These are phyloP conservation scores for Ogataea degrootiae DNA, from an alignment of 805 yeast species.

Conservation along the genomic window DNA sequence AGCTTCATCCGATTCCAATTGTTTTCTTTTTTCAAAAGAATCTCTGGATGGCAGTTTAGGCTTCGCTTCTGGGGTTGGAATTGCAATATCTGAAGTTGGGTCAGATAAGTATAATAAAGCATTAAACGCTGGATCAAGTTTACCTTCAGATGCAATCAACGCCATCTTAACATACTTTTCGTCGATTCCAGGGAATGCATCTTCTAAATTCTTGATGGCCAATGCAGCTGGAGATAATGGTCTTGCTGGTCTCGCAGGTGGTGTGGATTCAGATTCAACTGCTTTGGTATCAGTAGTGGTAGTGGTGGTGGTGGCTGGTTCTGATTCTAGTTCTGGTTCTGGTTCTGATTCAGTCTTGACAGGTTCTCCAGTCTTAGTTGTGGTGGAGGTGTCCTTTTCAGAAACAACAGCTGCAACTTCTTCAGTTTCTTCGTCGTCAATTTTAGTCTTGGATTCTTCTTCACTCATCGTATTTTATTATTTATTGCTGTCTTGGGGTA, in stretches of 20 bases:
- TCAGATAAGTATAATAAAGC: slow-evolving; percentile 80
- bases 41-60: slow-evolving; percentile 31
- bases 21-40: slow-evolving; percentile 28
- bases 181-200: slow-evolving; percentile 82
- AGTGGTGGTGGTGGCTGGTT: not conserved
- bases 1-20: slow-evolving; percentile 54
- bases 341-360: not conserved
- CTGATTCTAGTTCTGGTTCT: no score
- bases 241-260: slow-evolving; percentile 51
- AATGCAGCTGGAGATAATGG: slow-evolving; percentile 58
- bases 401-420: not conserved
- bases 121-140: slow-evolving; percentile 80
- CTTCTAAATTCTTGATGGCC: slow-evolving; percentile 58
- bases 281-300: not conserved
- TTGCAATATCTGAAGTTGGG: slow-evolving; percentile 54
- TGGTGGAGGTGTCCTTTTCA: not conserved
- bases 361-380: not conserved
- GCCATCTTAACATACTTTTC: slow-evolving; percentile 69
- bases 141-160: slow-evolving; percentile 79
- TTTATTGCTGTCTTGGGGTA: not conserved
- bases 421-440: slow-evolving; percentile 1
- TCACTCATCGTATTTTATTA: slow-evolving; percentile 1
- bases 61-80: slow-evolving; percentile 34
- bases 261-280: slow-evolving; percentile 10
- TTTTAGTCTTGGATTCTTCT: slow-evolving; percentile 2